Evolutionary conservation across 768 basidiomycete species (phyloP).

Genomic region (Leccinum sublutescens): DNA sequence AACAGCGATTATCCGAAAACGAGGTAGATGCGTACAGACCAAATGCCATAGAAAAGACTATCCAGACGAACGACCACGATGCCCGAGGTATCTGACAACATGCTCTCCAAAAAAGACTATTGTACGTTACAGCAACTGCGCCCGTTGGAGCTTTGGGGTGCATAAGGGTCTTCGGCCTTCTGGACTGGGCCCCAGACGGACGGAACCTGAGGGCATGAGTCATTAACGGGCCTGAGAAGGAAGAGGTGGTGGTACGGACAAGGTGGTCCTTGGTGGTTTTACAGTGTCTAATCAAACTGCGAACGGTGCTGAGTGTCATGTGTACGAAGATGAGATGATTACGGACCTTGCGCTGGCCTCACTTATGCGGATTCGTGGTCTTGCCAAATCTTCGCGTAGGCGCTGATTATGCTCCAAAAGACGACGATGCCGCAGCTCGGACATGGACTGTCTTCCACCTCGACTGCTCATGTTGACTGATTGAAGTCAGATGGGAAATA

Average conservation of each 20-base stretch:
- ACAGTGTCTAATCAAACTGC: constrained; percentile 71
- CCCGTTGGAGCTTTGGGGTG: constrained; percentile 57
- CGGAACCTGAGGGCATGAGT: constrained; percentile 60
- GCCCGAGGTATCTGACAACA: not conserved
- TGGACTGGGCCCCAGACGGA: constrained; percentile 97
- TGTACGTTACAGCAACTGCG: constrained; percentile 60
- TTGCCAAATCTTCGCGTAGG: constrained; percentile 66
- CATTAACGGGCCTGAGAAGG: constrained; percentile 3
- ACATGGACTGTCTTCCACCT: constrained; percentile 70
- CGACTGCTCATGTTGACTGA: constrained; percentile 53
- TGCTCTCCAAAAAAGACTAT: constrained; percentile 28
- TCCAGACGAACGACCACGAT: not conserved
- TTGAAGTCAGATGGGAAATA: constrained; percentile 2
- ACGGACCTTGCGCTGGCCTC: constrained; percentile 69
- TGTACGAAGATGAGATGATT: not conserved
- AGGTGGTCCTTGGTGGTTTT: constrained; percentile 72
- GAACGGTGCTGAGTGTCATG: constrained; percentile 5
- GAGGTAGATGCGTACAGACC: constrained; percentile 16
- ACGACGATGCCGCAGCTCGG: constrained; percentile 78
- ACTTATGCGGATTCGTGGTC: constrained; percentile 69
- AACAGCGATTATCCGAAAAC: constrained; percentile 8
- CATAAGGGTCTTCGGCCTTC: constrained; percentile 91
- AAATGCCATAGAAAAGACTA: constrained; percentile 3
- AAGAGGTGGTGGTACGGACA: constrained; percentile 36
- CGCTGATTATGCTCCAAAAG: constrained; percentile 79